Evolutionary conservation across 1,284 basidiomycete species (phyloP).

Genomic region (Acaromyces ingoldii): DNA sequence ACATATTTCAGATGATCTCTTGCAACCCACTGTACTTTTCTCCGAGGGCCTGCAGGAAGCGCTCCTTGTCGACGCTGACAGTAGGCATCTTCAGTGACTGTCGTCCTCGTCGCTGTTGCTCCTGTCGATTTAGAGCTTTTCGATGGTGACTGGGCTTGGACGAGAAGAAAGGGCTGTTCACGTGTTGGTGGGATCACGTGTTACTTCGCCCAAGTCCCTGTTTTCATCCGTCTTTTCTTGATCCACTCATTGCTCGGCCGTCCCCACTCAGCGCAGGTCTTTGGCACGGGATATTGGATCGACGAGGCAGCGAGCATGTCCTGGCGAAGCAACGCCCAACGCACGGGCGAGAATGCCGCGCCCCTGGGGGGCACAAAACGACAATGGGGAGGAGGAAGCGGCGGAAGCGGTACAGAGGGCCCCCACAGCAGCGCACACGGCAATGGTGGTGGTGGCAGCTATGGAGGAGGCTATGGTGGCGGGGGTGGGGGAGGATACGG

Average conservation of each 20-base stretch:
- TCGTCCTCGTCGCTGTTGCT: neutral
- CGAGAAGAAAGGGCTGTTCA: neutral
- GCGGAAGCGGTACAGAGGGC: slow-evolving; percentile 5
- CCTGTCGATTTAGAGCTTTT: neutral
- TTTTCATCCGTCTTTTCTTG: neutral
- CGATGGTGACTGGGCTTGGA: neutral
- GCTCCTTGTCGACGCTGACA: slow-evolving; percentile 87
- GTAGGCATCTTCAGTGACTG: slow-evolving; percentile 68
- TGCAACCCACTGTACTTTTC: slow-evolving; percentile 61
- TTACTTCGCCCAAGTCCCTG: neutral
- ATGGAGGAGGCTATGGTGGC: neutral
- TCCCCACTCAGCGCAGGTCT: neutral
- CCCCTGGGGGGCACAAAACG: slow-evolving; percentile 37
- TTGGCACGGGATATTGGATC: too few species aligned
- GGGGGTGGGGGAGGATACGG: neutral
- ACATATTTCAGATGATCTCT: too few species aligned
- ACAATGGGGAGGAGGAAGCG: slow-evolving; percentile 39
- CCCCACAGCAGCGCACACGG: slow-evolving; percentile 8
- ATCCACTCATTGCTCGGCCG: neutral
- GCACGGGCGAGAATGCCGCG: slow-evolving; percentile 48
- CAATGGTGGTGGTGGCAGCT: neutral
- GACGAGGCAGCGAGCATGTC: too few species aligned
- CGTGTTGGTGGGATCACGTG: neutral
- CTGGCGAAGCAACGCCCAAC: slow-evolving; percentile 46
- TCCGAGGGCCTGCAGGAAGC: slow-evolving; percentile 82